Evolutionary conservation across 352 stramenopile genomes (phyloP).

Genomic region (Globisporangium nodosum): DNA sequence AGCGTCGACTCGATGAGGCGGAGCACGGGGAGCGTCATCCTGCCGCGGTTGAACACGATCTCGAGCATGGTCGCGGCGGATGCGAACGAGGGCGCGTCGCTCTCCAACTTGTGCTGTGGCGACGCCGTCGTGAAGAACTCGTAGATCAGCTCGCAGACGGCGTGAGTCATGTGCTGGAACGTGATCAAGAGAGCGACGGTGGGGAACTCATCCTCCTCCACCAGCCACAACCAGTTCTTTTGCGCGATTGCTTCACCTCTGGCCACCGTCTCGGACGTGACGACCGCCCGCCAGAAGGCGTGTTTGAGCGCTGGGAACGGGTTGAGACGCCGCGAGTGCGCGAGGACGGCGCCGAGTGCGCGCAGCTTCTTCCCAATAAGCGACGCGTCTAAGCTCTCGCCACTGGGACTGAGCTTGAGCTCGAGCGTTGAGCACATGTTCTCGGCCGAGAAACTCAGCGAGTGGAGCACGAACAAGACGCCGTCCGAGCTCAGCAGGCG

Average conservation of each 20-base stretch:
- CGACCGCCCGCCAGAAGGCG: background rate
- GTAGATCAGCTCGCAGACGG: background rate
- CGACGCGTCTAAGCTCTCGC: no score
- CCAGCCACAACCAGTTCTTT: background rate
- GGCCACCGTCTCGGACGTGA: background rate
- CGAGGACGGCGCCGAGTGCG: background rate
- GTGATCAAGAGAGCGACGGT: background rate
- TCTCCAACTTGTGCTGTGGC: background rate
- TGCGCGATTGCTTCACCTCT: no score
- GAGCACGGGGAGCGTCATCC: background rate
- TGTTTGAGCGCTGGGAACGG: background rate
- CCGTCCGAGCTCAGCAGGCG: background rate
- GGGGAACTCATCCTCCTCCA: background rate
- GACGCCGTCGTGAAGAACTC: slow-evolving; percentile 1
- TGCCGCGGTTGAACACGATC: no score
- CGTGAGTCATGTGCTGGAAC: background rate
- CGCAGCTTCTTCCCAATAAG: background rate
- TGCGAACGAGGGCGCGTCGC: no score
- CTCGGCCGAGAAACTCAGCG: background rate
- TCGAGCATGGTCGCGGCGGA: background rate
- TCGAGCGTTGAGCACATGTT: background rate
- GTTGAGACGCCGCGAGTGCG: background rate
- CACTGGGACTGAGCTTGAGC: background rate
- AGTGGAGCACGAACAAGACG: no score
- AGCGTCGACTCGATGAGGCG: background rate